Conservation (phyloP, 2,329 filamentous ascomycete species). For the Aspergillus awamori region DNA sequence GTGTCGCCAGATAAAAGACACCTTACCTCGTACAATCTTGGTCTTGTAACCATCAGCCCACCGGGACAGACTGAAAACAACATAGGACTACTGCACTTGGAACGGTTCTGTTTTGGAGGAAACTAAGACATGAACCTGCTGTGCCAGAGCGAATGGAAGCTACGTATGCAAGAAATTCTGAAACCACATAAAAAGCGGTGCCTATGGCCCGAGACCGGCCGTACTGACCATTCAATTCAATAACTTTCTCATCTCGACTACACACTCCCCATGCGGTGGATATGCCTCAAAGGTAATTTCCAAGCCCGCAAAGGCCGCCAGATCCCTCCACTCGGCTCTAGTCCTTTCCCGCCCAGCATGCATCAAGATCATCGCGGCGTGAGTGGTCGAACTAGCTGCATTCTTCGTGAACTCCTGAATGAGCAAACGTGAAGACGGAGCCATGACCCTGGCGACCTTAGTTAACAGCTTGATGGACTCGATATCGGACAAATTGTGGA, state of each 20-base stretch:
- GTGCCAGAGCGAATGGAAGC: no score
- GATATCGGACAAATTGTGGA: slow-evolving; percentile 43
- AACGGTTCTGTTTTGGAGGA: neutral
- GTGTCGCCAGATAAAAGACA: no score
- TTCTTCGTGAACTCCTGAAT: slow-evolving; percentile 44
- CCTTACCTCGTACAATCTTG: no score
- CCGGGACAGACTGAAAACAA: no score
- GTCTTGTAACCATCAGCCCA: no score
- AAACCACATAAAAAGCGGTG: no score
- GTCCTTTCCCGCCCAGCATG: slow-evolving; percentile 40
- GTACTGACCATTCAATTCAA: neutral
- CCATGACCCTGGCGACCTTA: slow-evolving; percentile 41
- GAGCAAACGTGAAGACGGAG: slow-evolving; percentile 35
- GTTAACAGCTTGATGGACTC: slow-evolving; percentile 40
- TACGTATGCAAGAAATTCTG: neutral
- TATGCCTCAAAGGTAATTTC: slow-evolving; percentile 41
- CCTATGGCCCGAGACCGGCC: no score
- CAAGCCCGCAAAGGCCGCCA: slow-evolving; percentile 37
- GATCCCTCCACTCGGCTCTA: slow-evolving; percentile 38
- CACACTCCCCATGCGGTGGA: slow-evolving; percentile 35
- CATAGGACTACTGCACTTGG: no score
- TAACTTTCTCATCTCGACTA: slow-evolving; percentile 39
- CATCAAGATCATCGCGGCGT: slow-evolving; percentile 42
- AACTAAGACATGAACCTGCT: no score
- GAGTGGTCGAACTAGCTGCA: slow-evolving; percentile 37